Conservation (phyloP, 2,329 filamentous ascomycete species). For the Onygenales sp. region DNA sequence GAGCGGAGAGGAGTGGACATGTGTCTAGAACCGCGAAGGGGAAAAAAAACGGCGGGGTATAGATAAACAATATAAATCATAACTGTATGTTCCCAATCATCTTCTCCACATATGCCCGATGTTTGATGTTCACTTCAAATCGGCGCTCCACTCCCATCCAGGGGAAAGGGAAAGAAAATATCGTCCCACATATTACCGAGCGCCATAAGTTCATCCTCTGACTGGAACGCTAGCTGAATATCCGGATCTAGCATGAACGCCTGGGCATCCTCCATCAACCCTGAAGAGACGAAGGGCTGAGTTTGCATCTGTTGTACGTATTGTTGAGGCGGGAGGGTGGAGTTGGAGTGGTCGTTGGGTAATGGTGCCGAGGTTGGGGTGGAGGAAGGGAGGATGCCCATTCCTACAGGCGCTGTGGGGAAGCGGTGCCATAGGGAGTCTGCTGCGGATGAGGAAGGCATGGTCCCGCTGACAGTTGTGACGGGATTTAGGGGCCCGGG, state of each 20-base stretch:
- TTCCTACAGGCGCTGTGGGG: background rate
- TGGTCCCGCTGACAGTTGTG: background rate
- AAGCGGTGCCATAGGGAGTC: background rate
- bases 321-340: no score
- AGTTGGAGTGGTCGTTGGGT: no score
- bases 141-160: background rate
- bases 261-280: background rate
- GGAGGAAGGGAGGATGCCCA: background rate
- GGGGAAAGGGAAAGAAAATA: conserved; percentile 6
- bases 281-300: background rate
- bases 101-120: background rate
- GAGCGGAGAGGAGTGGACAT: background rate
- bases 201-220: background rate
- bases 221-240: background rate
- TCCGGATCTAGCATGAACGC: background rate
- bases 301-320: background rate
- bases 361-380: no score
- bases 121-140: background rate
- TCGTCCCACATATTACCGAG: conserved; percentile 11
- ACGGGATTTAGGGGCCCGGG: background rate
- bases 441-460: background rate
- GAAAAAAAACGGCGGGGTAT: no score
- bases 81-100: no score
- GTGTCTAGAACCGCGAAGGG: no score
- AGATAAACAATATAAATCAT: background rate